Evolutionary conservation across 2,329 filamentous ascomycete genomes (phyloP), one percentile per base, ranked within the genome.

Genomic region (Tricladium varicosporioides): DNA sequence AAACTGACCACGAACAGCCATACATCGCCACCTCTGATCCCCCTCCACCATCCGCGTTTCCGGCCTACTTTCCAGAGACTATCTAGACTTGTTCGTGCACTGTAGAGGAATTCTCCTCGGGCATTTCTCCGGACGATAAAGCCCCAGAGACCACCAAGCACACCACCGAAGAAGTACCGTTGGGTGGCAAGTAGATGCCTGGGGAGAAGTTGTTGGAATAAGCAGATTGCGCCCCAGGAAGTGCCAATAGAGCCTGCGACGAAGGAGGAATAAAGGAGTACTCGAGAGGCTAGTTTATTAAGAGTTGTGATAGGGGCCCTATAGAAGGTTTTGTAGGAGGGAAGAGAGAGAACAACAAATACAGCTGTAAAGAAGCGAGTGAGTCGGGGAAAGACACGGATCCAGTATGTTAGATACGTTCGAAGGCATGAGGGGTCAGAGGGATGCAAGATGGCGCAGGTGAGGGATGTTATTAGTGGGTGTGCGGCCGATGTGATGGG

Each of bases 61-160:
- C 89, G 84, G n/a, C 92, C 92, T 0, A 96, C 91, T 77, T 96
- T 96, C 91, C 92, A 97, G 47, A 92, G 73, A 40, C 85, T 90
- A 70, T 96, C 89, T 31, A 96, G 78, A 58, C 88, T 91, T n/a
- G 87, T 76, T 1, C 92, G 81, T 31, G 89, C 84, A 62, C 84
- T 86, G 72, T 94, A 94, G 59, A 97, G 67, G 72, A 95, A 96
- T 54, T 90, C 82, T 1, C 80, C 79, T 14, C 89, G 76, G 44
- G 87, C 83, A 59, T 80, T 76, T 50, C 78, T 77, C 46, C 86
- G 78, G 69, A 92, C 88, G 1, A 96, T 74, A 71, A 89, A 89
- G 0, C 89, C 90, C 86, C 92, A 97, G 22, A 94, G 73, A 0
- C 94, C 94, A 1, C 89, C 91, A 1, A 95, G 68, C 71, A 93